These are phyloP conservation scores for Sporothrix globosa DNA, from an alignment of 2,329 filamentous ascomycete genomes.

Conservation along the genomic window DNA sequence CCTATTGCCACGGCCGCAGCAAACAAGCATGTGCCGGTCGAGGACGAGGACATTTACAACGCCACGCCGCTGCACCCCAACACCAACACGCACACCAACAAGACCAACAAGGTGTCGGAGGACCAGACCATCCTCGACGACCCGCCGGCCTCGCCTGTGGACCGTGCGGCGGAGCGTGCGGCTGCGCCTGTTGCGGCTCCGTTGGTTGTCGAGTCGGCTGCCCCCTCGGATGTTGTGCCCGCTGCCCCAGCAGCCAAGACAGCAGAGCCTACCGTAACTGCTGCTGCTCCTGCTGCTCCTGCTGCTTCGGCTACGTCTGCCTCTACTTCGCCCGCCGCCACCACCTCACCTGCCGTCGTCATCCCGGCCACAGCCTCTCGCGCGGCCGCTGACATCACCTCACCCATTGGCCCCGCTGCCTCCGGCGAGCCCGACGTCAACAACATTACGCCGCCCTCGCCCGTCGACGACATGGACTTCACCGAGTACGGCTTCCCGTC, in stretches of 20 bases:
- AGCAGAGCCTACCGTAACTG: too few species aligned
- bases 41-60: slow-evolving; percentile 45
- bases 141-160: slow-evolving; percentile 12
- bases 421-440: neutral
- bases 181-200: neutral
- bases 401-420: slow-evolving; percentile 6
- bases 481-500: slow-evolving; percentile 37
- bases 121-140: slow-evolving; percentile 7
- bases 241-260: too few species aligned
- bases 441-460: slow-evolving; percentile 39
- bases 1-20: slow-evolving; percentile 21
- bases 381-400: neutral
- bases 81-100: slow-evolving; percentile 10
- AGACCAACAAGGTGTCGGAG: neutral
- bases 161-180: neutral
- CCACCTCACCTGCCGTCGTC: slow-evolving; percentile 10
- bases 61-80: slow-evolving; percentile 41
- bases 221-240: neutral
- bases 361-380: neutral
- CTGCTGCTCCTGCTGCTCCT: too few species aligned
- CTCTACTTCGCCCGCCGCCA: neutral
- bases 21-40: slow-evolving; percentile 26
- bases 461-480: slow-evolving; percentile 49
- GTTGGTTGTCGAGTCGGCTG: neutral
- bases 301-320: neutral